Conservation (phyloP, 164 flowering plant species). For the Hamamelis virginiana region DNA sequence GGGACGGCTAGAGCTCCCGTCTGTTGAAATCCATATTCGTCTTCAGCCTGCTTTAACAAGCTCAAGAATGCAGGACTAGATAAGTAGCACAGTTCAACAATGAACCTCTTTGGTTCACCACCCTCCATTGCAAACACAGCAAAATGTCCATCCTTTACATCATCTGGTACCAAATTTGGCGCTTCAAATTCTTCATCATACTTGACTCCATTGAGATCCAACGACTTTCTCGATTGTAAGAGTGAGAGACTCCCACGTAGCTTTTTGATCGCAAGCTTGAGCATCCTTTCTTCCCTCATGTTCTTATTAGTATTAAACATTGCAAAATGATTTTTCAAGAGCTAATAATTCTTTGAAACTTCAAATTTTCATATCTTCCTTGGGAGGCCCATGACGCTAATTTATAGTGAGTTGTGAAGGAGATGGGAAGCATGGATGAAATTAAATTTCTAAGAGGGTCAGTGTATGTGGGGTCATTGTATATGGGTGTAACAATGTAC, state of each 20-base stretch:
- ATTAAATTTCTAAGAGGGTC: slow-evolving; percentile 3
- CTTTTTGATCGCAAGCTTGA: slow-evolving; percentile 19
- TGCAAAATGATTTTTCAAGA: neutral
- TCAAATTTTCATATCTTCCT: neutral
- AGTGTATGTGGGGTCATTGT: slow-evolving; percentile 4
- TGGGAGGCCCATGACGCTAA: neutral
- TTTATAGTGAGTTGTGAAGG: neutral
- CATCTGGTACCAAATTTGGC: slow-evolving; percentile 25
- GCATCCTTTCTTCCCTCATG: slow-evolving; percentile 9
- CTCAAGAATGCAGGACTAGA: slow-evolving; percentile 41
- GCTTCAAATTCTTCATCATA: slow-evolving; percentile 11
- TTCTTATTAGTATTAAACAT: neutral
- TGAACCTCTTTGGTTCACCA: slow-evolving; percentile 36
- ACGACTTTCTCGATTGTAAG: neutral
- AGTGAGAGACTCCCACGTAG: slow-evolving; percentile 13
- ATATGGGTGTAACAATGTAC: neutral
- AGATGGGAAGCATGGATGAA: neutral
- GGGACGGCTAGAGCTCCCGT: slow-evolving; percentile 47
- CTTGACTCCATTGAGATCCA: neutral
- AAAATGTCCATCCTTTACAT: slow-evolving; percentile 55
- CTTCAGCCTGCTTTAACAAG: slow-evolving; percentile 45
- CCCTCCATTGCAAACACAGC: slow-evolving; percentile 35
- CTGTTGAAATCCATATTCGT: slow-evolving; percentile 53
- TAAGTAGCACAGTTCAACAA: slow-evolving; percentile 34
- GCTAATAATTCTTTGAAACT: neutral